phyloP scores from a whole-genome alignment of 768 basidiomycete genomes.

The Udeniomyces megalosporus region DNA sequence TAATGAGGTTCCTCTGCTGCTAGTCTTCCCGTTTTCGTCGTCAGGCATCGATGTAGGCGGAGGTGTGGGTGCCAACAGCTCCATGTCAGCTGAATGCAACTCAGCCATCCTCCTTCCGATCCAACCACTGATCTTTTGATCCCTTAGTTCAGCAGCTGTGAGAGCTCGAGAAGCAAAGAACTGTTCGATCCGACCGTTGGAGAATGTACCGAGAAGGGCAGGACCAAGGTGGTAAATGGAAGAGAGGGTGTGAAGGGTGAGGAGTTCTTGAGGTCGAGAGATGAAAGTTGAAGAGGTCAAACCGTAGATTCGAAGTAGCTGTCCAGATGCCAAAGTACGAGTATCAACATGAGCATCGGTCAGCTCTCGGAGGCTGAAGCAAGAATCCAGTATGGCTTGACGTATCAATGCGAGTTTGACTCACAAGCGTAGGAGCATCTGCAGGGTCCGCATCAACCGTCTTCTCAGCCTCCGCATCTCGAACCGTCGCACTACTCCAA shows the following conservation, averaged over 20 bases:
- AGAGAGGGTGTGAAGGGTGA: slow-evolving; percentile 75
- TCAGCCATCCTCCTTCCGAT: slow-evolving; percentile 93
- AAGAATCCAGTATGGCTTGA: background rate
- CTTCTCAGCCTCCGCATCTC: too few species aligned
- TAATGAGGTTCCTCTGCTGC: too few species aligned
- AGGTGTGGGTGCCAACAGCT: slow-evolving; percentile 34
- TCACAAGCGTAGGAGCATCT: slow-evolving; percentile 11
- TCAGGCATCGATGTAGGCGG: background rate
- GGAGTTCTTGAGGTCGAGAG: slow-evolving; percentile 70
- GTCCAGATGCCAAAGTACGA: background rate
- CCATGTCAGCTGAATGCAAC: slow-evolving; percentile 78
- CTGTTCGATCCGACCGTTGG: slow-evolving; percentile 88
- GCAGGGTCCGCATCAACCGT: background rate
- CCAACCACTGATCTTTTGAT: slow-evolving; percentile 48
- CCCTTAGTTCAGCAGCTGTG: slow-evolving; percentile 57
- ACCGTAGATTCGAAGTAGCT: slow-evolving; percentile 85
- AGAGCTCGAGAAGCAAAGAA: slow-evolving; percentile 80
- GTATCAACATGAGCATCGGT: background rate
- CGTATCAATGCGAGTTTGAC: background rate
- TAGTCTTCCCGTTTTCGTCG: too few species aligned
- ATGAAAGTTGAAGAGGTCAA: slow-evolving; percentile 71
- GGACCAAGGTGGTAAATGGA: slow-evolving; percentile 79
- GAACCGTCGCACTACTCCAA: too few species aligned
- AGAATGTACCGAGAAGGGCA: slow-evolving; percentile 81
- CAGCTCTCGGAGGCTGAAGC: too few species aligned